Evolutionary conservation across 1,139 yeast species (phyloP), one percentile per base, ranked within the genome.

Genomic region (Taiozyma sp.): DNA sequence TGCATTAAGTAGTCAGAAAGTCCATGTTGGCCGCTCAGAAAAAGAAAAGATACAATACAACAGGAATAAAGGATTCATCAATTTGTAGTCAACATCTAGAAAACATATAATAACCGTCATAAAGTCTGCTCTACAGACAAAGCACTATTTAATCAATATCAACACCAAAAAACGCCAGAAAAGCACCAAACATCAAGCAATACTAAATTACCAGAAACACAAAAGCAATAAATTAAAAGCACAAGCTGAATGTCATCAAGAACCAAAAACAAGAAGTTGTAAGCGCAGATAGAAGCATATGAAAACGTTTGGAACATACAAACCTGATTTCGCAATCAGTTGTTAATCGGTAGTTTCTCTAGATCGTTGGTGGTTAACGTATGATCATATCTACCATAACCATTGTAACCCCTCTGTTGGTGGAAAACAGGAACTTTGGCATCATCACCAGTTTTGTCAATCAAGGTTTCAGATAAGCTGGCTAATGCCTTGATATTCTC

Each of bases 361-460:
- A 48, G 16, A 14, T 48, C 53, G 46, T 48, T 44, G 8, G 48
- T 42, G 12, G 45, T 57, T 29, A 61, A 50, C 5, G 61, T 55
- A 46, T 60, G 62, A 43, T 58, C 62, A 36, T 50, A 51, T 43
- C 64, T 51, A 7, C 64, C 64, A 48, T 61, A 60, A 2, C 64
- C 64, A 44, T 61, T 61, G 39, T 60, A 60, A 2, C 63, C 64
- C 41, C 62, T 55, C 43, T 61, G 63, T 46, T 61, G 62, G 45
- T 60, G 64, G 48, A 58, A 58, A 9, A 60, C 56, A 3, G 61
- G 59, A 8, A 58, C 24, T 28, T 55, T 57, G 0, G 47, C 45
- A 43, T 48, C 50, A 22, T 52, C 55, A 4, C 49, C 48, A 13
- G 29, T 42, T 4, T 44, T 44, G 8, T 51, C 52, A 4, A 47